Base-by-base conservation (phyloP, 352 stramenopile genomes). In the Phytophthora tentaculata region DNA sequence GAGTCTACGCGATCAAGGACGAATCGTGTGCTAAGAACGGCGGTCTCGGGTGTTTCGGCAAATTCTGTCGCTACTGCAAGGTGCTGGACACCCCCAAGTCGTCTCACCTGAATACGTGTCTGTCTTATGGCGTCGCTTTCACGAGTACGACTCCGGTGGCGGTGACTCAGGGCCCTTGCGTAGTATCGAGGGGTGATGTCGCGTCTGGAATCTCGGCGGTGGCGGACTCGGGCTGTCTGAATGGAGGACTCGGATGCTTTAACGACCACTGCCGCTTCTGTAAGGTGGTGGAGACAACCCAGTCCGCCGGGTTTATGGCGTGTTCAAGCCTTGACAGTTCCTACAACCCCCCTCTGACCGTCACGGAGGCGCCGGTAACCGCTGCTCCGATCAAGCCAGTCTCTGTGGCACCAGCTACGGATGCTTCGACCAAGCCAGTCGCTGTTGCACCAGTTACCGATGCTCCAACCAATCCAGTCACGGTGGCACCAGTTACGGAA, bases 1-100 rank as follows among this genome's bases (percentile, higher is more conserved):
- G 77, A 2, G 55, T 84, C 26, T 60, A 76, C 20, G 69, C 49
- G 5, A 67, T 83, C 45, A 45, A 57, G 13, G 77, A 81, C 52
- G 14, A 47, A 10, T 63, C 59, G 16, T 84, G 77, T 37, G 60
- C 23, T 7, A 67, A 43, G 3, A 43, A 43, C 35, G 77, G 77
- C 19, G 77, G 77, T 14, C 66, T 84, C 22, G 74, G 74, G 20
- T 84, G 77, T 39, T 83, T 61, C 58, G 72, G 53, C 35, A 52
- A 70, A 7, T 19, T 61, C 47, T 84, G 77, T 26, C 77, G 74
- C 24, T 81, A 53, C 59, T 87, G 79, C 53, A 79, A 81, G 47
- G 51, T 66, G 7, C 57, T 69, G 4, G 61, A 80, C 24, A 85
- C 74, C 4, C 41, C 58, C 9, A 64, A 82, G 29, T 85, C 79